Conservation (phyloP, 495 filamentous ascomycete genomes). For the Penicillium egyptiacum region DNA sequence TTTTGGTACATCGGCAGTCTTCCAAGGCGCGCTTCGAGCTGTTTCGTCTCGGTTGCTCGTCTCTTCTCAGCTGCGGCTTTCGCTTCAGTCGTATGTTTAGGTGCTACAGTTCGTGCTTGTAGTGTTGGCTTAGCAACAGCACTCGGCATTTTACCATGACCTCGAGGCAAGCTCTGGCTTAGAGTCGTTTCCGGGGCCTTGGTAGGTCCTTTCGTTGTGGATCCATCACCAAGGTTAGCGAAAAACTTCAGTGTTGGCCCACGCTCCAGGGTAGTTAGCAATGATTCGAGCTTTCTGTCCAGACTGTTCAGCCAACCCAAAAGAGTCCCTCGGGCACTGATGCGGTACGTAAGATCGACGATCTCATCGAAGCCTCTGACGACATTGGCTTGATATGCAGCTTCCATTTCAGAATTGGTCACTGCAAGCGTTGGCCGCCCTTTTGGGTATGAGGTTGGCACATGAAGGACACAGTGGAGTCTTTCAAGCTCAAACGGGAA, state of each 20-base stretch:
- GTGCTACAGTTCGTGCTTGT: constrained; percentile 33
- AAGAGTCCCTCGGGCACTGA: constrained; percentile 57
- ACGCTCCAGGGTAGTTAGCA: constrained; percentile 69
- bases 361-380: constrained; percentile 74
- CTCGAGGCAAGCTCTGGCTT: constrained; percentile 13
- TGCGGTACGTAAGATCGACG: constrained; percentile 48
- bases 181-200: constrained; percentile 52
- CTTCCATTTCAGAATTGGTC: constrained; percentile 74
- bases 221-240: constrained; percentile 48
- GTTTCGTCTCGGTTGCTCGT: constrained; percentile 64
- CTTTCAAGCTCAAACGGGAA: constrained; percentile 76
- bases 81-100: constrained; percentile 55
- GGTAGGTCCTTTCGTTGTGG: constrained; percentile 34
- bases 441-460: constrained; percentile 64
- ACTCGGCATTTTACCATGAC: neutral
- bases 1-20: constrained; percentile 67
- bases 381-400: constrained; percentile 78
- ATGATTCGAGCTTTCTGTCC: constrained; percentile 70
- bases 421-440: constrained; percentile 60
- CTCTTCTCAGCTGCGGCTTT: constrained; percentile 61
- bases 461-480: constrained; percentile 68
- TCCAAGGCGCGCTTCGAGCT: constrained; percentile 78
- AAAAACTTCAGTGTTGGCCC: constrained; percentile 78
- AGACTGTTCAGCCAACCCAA: constrained; percentile 68
- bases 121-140: neutral